phyloP scores from a whole-genome alignment of 371 early-diverging fungal species.

The Mortierella sp. region DNA sequence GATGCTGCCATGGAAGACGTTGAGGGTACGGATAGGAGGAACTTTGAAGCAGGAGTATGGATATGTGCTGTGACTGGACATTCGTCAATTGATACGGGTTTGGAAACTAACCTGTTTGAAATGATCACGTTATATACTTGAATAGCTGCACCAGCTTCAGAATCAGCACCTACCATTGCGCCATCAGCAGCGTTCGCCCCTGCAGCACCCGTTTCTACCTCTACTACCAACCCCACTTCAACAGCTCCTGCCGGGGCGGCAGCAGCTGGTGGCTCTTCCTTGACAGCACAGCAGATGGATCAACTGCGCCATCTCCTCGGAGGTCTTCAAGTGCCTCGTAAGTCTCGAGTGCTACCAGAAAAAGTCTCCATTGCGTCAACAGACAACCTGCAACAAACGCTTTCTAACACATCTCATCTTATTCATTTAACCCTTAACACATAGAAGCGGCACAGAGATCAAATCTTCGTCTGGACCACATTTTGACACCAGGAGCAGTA shows the following conservation, averaged over 20 bases:
- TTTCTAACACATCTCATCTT: background rate
- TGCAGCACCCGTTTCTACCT: constrained; percentile 25
- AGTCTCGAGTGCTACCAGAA: background rate
- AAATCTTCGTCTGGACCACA: constrained; percentile 62
- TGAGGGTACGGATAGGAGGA: constrained; percentile 9
- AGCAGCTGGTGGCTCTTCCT: constrained; percentile 19
- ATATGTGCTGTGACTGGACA: background rate
- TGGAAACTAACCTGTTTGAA: background rate
- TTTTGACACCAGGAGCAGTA: constrained; percentile 67
- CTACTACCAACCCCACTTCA: constrained; percentile 1
- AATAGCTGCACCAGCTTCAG: background rate
- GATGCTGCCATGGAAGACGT: constrained; percentile 43
- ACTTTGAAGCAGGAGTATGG: background rate
- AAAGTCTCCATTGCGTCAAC: too few species aligned
- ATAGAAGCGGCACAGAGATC: constrained; percentile 18
- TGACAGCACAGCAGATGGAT: constrained; percentile 52
- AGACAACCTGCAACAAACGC: background rate
- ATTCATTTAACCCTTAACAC: background rate
- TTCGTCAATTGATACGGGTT: background rate
- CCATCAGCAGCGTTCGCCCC: constrained; percentile 49
- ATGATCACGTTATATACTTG: background rate
- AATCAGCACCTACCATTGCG: constrained; percentile 15
- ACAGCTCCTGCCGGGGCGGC: background rate
- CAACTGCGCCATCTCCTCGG: constrained; percentile 48
- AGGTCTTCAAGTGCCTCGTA: constrained; percentile 55